A percentile compares a stretch with the other conserved stretches of the same genome.
These are phyloP conservation scores for Solanum arcanum DNA, from an alignment of 257 asterid genomes.

Conservation along the genomic window DNA sequence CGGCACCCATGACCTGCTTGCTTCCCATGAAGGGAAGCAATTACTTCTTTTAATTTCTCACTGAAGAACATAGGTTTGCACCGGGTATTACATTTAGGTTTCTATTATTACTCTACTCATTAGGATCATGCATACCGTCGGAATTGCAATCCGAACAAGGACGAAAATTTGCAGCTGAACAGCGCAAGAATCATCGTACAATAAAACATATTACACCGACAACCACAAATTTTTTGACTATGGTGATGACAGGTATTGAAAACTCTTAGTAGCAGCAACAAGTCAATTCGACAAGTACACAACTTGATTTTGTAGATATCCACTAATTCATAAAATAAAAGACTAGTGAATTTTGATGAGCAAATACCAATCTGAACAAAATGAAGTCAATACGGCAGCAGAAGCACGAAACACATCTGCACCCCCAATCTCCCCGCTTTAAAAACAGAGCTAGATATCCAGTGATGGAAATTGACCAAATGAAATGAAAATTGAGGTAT, in stretches of 20 bases:
- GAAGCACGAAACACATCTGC: not conserved
- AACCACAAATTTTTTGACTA: conserved; percentile 19
- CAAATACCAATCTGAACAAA: not conserved
- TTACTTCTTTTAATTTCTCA: conserved; percentile 37
- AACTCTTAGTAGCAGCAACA: conserved; percentile 61
- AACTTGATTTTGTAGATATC: conserved; percentile 33
- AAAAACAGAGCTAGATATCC: not conserved
- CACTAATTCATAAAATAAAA: conserved; percentile 9
- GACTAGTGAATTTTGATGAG: not conserved
- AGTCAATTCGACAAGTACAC: conserved; percentile 41
- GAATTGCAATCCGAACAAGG: conserved; percentile 9
- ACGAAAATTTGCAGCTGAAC: conserved; percentile 19
- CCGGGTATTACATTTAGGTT: not conserved
- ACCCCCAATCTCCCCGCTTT: not conserved
- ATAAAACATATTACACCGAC: not conserved
- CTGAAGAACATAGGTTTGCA: conserved; percentile 18
- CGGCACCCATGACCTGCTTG: conserved; percentile 86
- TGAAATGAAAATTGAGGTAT: not conserved
- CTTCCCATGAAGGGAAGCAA: conserved; percentile 74
- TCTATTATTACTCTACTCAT: not conserved
- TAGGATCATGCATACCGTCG: not conserved
- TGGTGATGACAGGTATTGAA: conserved; percentile 38
- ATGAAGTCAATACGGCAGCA: not conserved
- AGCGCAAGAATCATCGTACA: conserved; percentile 1
- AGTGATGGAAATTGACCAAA: not conserved